Evolutionary conservation across 179 eudicot genomes (phyloP).

Genomic region (Kewa caespitosa): DNA sequence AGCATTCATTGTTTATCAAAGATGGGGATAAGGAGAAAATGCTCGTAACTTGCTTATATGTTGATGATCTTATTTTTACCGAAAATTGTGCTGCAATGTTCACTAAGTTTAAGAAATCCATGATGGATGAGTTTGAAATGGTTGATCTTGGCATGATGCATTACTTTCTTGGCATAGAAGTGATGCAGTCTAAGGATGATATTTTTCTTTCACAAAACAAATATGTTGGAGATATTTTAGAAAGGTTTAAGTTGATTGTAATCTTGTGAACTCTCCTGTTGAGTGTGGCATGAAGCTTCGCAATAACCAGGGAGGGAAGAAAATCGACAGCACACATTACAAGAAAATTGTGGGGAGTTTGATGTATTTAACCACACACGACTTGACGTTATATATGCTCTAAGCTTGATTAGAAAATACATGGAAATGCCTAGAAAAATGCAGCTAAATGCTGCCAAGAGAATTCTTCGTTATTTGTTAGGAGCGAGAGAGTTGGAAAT

Average conservation of each 20-base stretch:
- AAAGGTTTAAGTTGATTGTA: not conserved
- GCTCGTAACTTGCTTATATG: not conserved
- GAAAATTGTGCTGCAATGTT: not conserved
- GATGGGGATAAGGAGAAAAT: not conserved
- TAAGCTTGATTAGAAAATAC: too few species aligned
- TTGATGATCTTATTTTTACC: not conserved
- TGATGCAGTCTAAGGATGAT: not conserved
- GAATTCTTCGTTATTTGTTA: not conserved
- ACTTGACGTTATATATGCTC: too few species aligned
- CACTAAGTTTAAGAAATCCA: not conserved
- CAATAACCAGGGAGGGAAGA: not conserved
- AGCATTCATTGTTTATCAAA: not conserved
- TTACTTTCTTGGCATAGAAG: not conserved
- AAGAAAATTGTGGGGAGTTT: not conserved
- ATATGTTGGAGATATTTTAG: not conserved
- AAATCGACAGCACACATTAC: constrained; percentile 3
- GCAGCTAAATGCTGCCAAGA: too few species aligned
- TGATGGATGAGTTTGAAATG: not conserved
- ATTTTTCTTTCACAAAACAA: not conserved
- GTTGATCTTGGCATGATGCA: not conserved
- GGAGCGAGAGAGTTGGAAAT: not conserved
- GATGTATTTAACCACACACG: not conserved
- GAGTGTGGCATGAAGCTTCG: not conserved
- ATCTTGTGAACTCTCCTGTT: not conserved
- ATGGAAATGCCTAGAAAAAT: too few species aligned